Evolutionary conservation across 75 land plant genomes (phyloP).

Genomic region (Pinus tabuliformis): DNA sequence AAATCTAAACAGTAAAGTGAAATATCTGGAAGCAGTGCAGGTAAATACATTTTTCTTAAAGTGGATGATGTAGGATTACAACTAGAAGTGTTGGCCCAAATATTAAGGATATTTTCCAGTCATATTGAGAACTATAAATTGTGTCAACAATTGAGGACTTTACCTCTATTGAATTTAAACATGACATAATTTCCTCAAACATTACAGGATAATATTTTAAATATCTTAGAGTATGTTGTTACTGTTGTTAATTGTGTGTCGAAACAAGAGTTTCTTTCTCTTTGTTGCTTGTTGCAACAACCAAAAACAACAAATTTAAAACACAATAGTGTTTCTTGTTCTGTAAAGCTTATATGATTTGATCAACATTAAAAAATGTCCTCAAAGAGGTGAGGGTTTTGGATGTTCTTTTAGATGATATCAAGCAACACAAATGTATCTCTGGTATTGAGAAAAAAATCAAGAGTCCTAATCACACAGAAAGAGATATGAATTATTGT

Average conservation of each 20-base stretch:
- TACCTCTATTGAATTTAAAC: slow-evolving; percentile 88
- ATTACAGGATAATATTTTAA: slow-evolving; percentile 82
- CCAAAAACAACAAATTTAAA: slow-evolving; percentile 58
- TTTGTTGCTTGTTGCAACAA: slow-evolving; percentile 92
- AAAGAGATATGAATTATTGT: slow-evolving; percentile 32
- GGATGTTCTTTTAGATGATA: no score
- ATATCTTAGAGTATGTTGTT: slow-evolving; percentile 95
- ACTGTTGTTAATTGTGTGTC: slow-evolving; percentile 92
- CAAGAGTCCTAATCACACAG: slow-evolving; percentile 7
- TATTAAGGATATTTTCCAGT: slow-evolving; percentile 86
- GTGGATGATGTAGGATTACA: slow-evolving; percentile 68
- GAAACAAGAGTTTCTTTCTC: slow-evolving; percentile 91
- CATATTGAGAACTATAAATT: slow-evolving; percentile 89
- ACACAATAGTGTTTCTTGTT: slow-evolving; percentile 76
- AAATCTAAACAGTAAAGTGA: slow-evolving; percentile 61
- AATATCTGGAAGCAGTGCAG: slow-evolving; percentile 88
- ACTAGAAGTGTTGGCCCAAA: slow-evolving; percentile 82
- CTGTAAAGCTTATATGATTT: slow-evolving; percentile 90
- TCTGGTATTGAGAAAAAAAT: no score
- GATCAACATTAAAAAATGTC: no score
- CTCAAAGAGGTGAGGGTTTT: no score
- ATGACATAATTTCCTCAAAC: slow-evolving; percentile 78
- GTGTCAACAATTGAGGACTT: slow-evolving; percentile 87
- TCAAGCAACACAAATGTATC: no score
- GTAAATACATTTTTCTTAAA: slow-evolving; percentile 91